phyloP scores from a whole-genome alignment of 2,329 filamentous ascomycete species.

The Herpotrichia juniperi region DNA sequence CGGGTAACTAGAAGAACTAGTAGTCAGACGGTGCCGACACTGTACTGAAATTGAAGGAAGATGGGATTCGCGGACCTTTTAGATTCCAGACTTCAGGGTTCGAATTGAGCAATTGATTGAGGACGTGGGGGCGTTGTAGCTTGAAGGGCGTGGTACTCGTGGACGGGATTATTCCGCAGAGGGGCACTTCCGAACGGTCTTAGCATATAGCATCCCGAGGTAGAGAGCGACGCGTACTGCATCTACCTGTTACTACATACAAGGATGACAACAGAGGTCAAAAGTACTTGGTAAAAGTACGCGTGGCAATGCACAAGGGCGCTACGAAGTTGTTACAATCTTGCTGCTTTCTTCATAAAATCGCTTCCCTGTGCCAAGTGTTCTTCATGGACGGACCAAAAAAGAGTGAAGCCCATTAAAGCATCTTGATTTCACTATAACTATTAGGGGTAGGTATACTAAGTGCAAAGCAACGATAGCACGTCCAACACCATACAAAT shows the following conservation, averaged over 20 bases:
- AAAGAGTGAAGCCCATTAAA: not conserved
- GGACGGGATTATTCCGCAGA: not conserved
- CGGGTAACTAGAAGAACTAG: not conserved
- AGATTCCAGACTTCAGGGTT: not conserved
- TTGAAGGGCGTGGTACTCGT: not conserved
- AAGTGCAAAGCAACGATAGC: not conserved
- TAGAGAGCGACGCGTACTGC: no score
- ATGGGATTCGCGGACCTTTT: not conserved
- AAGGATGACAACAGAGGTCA: no score
- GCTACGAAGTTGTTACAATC: no score
- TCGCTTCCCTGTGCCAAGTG: no score
- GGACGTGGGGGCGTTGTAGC: not conserved
- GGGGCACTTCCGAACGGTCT: not conserved
- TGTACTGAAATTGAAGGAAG: not conserved
- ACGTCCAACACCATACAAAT: slow-evolving; percentile 9
- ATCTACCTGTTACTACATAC: no score
- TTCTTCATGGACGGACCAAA: no score
- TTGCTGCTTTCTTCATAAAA: no score
- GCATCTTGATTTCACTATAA: not conserved
- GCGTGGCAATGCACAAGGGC: no score
- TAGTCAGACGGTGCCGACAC: not conserved
- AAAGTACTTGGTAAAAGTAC: no score
- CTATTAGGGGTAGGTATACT: not conserved
- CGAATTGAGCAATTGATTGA: not conserved
- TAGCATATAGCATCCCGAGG: not conserved